phyloP scores from a whole-genome alignment of 495 filamentous ascomycete species.

The Acidomyces sp. region DNA sequence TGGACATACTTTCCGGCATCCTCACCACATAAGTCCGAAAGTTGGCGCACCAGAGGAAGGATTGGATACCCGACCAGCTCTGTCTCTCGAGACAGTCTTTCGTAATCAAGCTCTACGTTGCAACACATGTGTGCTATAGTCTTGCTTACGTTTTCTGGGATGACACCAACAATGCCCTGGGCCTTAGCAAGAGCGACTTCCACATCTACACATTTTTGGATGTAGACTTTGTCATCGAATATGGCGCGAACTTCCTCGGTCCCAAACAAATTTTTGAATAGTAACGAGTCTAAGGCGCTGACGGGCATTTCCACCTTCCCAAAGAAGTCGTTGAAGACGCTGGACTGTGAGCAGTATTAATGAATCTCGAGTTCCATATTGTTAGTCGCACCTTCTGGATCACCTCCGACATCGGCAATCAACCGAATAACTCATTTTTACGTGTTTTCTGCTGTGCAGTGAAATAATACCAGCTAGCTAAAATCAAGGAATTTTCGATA shows the following conservation, averaged over 20 bases:
- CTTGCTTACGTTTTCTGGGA: constrained; percentile 32
- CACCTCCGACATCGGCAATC: too few species aligned
- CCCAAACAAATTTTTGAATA: constrained; percentile 39
- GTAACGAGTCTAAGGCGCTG: constrained; percentile 35
- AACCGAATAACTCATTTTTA: too few species aligned
- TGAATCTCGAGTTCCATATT: too few species aligned
- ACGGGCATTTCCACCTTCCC: too few species aligned
- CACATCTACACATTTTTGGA: constrained; percentile 37
- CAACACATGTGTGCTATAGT: constrained; percentile 29
- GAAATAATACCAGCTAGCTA: too few species aligned
- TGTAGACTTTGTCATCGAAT: constrained; percentile 39
- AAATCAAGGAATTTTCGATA: too few species aligned
- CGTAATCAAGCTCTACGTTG: constrained; percentile 28
- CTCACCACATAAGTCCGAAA: constrained; percentile 30
- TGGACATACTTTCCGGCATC: constrained; percentile 39
- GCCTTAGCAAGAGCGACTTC: constrained; percentile 39
- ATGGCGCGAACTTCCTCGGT: constrained; percentile 40
- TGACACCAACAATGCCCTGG: constrained; percentile 34
- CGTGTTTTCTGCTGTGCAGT: too few species aligned
- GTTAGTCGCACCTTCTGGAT: too few species aligned
- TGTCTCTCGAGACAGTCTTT: constrained; percentile 34
- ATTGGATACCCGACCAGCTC: constrained; percentile 44
- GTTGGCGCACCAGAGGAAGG: constrained; percentile 37
- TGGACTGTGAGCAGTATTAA: too few species aligned
- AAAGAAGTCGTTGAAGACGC: too few species aligned